Evolutionary conservation across 306 rosid species (phyloP).

Genomic region (Vicia faba): DNA sequence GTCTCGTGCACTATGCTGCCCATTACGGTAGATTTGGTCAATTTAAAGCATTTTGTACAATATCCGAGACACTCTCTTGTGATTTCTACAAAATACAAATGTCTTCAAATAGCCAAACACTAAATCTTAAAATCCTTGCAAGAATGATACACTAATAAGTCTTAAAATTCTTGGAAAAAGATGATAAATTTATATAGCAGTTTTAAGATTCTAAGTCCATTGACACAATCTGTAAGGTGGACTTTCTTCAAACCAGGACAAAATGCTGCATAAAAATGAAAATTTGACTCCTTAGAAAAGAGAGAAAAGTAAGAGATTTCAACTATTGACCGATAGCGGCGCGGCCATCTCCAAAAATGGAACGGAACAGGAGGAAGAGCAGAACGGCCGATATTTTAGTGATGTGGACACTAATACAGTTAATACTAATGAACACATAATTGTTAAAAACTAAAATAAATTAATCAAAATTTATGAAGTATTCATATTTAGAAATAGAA

Average conservation of each 20-base stretch:
- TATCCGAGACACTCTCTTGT: neutral
- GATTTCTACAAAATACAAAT: neutral
- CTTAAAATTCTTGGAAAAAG: neutral
- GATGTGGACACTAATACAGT: too few species aligned
- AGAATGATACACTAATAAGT: constrained; percentile 2
- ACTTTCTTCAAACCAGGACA: constrained; percentile 4
- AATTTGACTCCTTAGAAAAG: neutral
- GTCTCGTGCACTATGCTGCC: neutral
- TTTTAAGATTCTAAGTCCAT: constrained; percentile 16
- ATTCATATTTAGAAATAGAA: too few species aligned
- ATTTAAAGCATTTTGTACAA: constrained; percentile 5
- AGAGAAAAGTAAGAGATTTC: neutral
- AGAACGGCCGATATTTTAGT: too few species aligned
- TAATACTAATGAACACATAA: too few species aligned
- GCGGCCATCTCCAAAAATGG: too few species aligned
- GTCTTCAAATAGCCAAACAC: constrained; percentile 11
- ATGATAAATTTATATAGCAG: neutral
- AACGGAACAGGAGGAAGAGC: too few species aligned
- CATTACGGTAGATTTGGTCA: neutral
- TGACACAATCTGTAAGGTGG: neutral
- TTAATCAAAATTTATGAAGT: too few species aligned
- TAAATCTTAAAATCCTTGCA: neutral
- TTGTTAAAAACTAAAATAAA: too few species aligned
- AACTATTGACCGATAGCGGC: too few species aligned
- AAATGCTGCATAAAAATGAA: constrained; percentile 4